Evolutionary conservation across 106 monocot genomes (phyloP).

Genomic region (Narthecium ossifragum): DNA sequence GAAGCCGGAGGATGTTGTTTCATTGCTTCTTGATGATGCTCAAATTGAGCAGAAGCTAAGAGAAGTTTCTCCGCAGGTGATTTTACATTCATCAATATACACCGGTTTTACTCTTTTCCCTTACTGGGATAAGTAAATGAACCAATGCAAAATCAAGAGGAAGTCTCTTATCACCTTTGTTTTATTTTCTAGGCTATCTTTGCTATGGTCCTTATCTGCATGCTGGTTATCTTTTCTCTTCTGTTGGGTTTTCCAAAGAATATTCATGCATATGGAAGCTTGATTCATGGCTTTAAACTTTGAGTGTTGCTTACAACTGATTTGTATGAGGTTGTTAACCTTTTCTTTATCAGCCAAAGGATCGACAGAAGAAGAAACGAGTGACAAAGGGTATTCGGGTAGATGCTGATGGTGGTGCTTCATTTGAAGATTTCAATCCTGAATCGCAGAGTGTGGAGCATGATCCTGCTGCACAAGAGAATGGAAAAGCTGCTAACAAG

Average conservation of each 20-base stretch:
- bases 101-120: background rate
- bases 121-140: no score
- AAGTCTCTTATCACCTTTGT: no score
- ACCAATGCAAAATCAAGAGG: no score
- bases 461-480: conserved; percentile 33
- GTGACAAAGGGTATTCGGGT: conserved; percentile 64
- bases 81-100: no score
- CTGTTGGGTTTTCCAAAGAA: no score
- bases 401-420: conserved; percentile 68
- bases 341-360: conserved; percentile 48
- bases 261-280: no score
- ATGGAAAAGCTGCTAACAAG: conserved; percentile 32
- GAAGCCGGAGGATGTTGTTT: conserved; percentile 87
- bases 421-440: conserved; percentile 57
- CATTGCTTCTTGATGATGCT: conserved; percentile 81
- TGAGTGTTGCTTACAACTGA: no score
- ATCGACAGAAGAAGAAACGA: conserved; percentile 77
- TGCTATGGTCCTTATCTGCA: no score
- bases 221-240: no score
- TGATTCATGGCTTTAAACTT: no score
- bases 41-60: conserved; percentile 84
- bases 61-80: conserved; percentile 69
- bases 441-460: conserved; percentile 22
- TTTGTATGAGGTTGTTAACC: background rate
- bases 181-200: no score